Evolutionary conservation across 495 filamentous ascomycete genomes (phyloP), one percentile per base, ranked within the genome.

Genomic region (Aspergillus hancockii): DNA sequence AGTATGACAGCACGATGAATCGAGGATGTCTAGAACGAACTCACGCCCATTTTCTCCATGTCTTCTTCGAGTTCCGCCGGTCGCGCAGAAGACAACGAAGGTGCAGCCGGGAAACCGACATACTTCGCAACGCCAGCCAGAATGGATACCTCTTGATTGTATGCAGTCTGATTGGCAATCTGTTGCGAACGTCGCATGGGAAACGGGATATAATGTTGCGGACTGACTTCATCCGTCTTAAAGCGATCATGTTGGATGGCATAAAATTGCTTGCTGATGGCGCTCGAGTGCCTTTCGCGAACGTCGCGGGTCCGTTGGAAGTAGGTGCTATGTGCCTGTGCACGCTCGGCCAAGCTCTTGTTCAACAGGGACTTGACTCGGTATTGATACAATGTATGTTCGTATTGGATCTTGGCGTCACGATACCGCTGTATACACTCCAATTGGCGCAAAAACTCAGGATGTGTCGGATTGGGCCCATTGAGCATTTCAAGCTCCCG

Each of bases 101-200:
- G 94, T n/a, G 93, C 93, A 32, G 93, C 93, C 28, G 94, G 94
- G 73, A 97, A 98, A 22, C 94, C 94, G 52, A 95, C 84, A 72
- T 97, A 90, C 71, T 96, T 97, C 8, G 92, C 91, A 56, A 98
- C 82, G 19, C 94, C 93, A 8, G 92, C 87, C 56, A 98, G 81
- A 14, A 97, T 82, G 7, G 91, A 93, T 5, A 98, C 92, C 69
- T 98, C 94, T 63, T 87, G 88, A 71, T 97, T 97, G 71, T 97
- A 97, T 46, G 90, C 88, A 41, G 89, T 81, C 64, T 94, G 94
- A 54, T 91, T 86, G 57, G 79, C 79, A 56, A 91, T 84, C 68
- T 89, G 91, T 64, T 89, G 86, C 58, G 85, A 81, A 57, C 85
- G 84, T 43, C 84, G 84, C 36, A 83, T 82, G 19, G 87, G 88